phyloP scores from a whole-genome alignment of 768 basidiomycete genomes.

The Flagelloscypha sp. region DNA sequence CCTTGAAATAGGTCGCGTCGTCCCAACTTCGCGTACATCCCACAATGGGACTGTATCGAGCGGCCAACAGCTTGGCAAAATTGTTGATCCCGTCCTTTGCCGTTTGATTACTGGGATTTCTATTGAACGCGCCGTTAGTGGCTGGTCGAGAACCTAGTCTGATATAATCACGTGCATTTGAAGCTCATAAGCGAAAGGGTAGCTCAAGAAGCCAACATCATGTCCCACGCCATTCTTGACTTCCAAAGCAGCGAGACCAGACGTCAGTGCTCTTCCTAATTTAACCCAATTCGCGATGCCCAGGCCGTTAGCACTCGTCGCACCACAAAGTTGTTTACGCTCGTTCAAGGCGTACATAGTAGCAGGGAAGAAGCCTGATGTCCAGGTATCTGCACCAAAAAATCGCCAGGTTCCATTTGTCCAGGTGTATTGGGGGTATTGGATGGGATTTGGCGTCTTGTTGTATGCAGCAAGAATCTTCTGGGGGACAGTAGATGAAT shows the following conservation, averaged over 20 bases:
- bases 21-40: conserved; percentile 71
- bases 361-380: conserved; percentile 59
- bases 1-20: conserved; percentile 54
- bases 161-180: conserved; percentile 19
- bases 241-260: conserved; percentile 43
- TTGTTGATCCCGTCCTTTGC: conserved; percentile 45
- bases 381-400: conserved; percentile 54
- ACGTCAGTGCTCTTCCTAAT: conserved; percentile 43
- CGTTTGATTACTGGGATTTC: conserved; percentile 49
- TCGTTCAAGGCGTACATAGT: conserved; percentile 52
- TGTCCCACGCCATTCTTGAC: conserved; percentile 44
- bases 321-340: conserved; percentile 39
- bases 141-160: background rate
- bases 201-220: conserved; percentile 67
- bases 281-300: conserved; percentile 47
- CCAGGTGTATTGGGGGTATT: conserved; percentile 56
- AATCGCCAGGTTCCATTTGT: conserved; percentile 42
- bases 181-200: conserved; percentile 58
- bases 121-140: conserved; percentile 14
- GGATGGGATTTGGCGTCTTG: conserved; percentile 30
- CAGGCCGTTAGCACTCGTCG: conserved; percentile 27
- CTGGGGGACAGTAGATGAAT: conserved; percentile 47
- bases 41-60: conserved; percentile 48
- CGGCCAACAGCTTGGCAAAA: conserved; percentile 51
- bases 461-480: conserved; percentile 54